Evolutionary conservation across 768 basidiomycete genomes (phyloP), one percentile per base, ranked within the genome.

Genomic region (Floccularia luteovirens): DNA sequence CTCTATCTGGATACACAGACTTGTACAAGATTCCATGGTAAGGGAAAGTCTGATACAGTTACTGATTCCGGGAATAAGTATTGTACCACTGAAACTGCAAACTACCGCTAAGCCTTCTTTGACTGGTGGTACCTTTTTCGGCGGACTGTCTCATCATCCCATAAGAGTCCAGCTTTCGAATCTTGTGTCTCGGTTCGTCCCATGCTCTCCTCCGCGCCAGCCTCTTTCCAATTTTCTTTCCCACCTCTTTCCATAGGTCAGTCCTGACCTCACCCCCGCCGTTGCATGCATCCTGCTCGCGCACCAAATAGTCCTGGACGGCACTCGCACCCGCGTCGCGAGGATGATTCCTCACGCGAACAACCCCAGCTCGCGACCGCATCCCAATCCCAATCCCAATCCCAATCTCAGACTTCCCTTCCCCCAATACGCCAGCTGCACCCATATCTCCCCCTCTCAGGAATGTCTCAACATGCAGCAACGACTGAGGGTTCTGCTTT

Each of bases 371-470:
- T 31, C 51, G 21, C 43, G 45, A 13, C 47, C 12, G 42, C 48
- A 19, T 19, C 43, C 12, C 51, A 41, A 20, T 50, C 54, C 36
- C 36, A 45, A 7, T 47, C 50, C 20, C 54, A 59, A 55, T 33
- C 60, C 48, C 7, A 60, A 57, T 32, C 48, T 20, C 62, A 61
- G 25, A 62, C 62, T 2, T 64, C 64, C 35, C 65, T 85, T 20
- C 82, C 82, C 3, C 76, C 82, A 36, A 84, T 86, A 51, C 76
- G 75, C 37, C 74, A 80, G 24, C 63, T 85, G 17, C 79, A 82
- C 54, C 78, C 77, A 21, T 77, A 75, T 57, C 70, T 80, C 16
- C 72, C 74, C 3, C 74, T 72, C n/a, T 62, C 79, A 0, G 20
- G 32, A 5, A 52, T 62, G 44, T 46, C 56, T 6, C 59, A 59